Conservation (phyloP, 257 asterid genomes). For the Solanum paucissectum region DNA sequence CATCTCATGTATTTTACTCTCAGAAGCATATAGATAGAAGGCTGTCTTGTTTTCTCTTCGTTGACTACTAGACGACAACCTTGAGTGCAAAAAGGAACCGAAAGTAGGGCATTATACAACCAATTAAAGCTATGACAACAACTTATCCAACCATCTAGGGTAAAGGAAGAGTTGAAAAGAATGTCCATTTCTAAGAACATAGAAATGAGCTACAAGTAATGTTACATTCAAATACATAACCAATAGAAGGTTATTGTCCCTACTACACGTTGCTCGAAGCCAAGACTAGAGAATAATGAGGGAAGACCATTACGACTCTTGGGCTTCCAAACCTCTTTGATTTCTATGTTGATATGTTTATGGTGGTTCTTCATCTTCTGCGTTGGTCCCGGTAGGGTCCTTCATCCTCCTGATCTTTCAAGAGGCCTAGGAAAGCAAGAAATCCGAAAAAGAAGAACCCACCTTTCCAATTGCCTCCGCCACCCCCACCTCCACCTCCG, state of each 20-base stretch:
- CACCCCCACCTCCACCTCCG: conserved; percentile 84
- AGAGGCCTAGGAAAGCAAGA: conserved; percentile 57
- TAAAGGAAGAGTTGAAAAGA: background rate
- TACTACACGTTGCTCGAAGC: background rate
- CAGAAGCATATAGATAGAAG: background rate
- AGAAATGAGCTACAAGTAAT: background rate
- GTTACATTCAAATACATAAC: background rate
- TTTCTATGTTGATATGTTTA: background rate
- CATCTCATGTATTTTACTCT: background rate
- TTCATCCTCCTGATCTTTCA: conserved; percentile 62
- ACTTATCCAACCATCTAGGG: background rate
- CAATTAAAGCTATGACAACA: background rate
- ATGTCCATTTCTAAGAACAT: background rate
- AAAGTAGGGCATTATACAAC: background rate
- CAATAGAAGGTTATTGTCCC: background rate
- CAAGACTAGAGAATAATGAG: background rate
- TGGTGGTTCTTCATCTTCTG: conserved; percentile 21
- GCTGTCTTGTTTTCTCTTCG: background rate
- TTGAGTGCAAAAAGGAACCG: background rate
- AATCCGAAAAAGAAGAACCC: conserved; percentile 80
- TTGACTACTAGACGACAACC: background rate
- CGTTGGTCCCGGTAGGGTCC: conserved; percentile 39
- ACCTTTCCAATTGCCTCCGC: conserved; percentile 80
- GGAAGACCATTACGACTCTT: background rate
- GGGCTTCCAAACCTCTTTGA: background rate